Base-by-base conservation (phyloP, 139 green algal genomes). In the Trebouxia sp. region DNA sequence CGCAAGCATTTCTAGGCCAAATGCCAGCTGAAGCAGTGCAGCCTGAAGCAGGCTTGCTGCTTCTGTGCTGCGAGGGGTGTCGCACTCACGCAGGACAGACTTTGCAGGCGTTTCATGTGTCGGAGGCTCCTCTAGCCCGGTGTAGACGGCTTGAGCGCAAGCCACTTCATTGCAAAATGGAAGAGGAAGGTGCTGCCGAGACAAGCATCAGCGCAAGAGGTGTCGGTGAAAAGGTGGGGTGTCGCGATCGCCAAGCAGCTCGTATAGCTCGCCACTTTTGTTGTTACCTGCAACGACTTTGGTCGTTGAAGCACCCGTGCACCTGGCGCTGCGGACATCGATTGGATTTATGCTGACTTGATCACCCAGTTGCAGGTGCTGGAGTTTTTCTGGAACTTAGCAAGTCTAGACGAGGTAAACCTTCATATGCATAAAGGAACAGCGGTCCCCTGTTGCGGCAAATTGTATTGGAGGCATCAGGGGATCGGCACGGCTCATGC, bases 351-450 rank as follows among this genome's bases (percentile, higher is more conserved):
- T n/a, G n/a, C n/a, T n/a, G n/a, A n/a, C n/a, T n/a, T n/a, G n/a
- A n/a, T n/a, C n/a, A n/a, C n/a, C n/a, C n/a, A n/a, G n/a, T n/a
- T 86, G 69, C 82, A 95, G 86, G 85, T 95, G 6, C 81, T 94
- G 26, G 58, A 85, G 17, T 81, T 82, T n/a, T 95, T 95, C 65
- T 95, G 90, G 90, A 85, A 95, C 37, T 72, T 95, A n/a, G 92
- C 91, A 9, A 90, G 86, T 0, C 75, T 92, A 0, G 83, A 95
- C 22, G 70, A 89, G 84, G 84, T 91, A 30, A 17, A 80, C 62
- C 45, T 1, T 0, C 70, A n/a, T n/a, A n/a, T 39, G 39, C 22
- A 42, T 41, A 41, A 12, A 3, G 28, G n/a, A 11, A 39, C 28
- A 17, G 39, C 69, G 41, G 37, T 35, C 32, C 47, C 28, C 48